Evolutionary conservation across 2,329 filamentous ascomycete genomes (phyloP), one percentile per base, ranked within the genome.

Genomic region (Westerdykella ornata): DNA sequence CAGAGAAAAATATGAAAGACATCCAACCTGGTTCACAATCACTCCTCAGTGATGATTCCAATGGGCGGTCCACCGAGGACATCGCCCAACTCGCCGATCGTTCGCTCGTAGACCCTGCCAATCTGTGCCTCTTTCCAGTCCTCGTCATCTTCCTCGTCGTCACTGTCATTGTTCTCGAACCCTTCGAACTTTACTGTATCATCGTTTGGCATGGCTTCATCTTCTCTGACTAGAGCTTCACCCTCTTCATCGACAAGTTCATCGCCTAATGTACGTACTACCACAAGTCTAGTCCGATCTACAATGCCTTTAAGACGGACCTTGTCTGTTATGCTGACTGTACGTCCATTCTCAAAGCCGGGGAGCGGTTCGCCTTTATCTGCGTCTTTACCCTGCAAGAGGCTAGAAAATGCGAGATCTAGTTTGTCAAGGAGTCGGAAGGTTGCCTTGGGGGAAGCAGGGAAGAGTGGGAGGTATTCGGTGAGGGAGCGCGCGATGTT

Each of bases 241-340:
- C 59, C 58, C n/a, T 57, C 56, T 1, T 50, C 57, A 6, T 60
- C 56, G 2, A 66, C 65, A 33, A 33, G n/a, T 3, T n/a, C 30
- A 15, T 33, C 30, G n/a, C 30, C 30, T 33, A 33, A 33, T 15
- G 30, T 75, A 44, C 85, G 80, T 1, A 88, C 78, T 43, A 90
- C 78, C 4, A 79, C 65, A 6, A 88, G 68, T 18, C 89, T 75
- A 13, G 84, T 85, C 49, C 82, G 77, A 59, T 94, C 85, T 0
- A 88, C 85, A 20, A 94, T 70, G 56, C 85, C 86, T 58, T 85
- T 84, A 49, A 89, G 84, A 31, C 90, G 78, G 6, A 97, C 88
- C 74, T 92, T 94, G 62, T 96, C 88, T 1, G 85, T 90, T 14
- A 81, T 88, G 71, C 86, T 82, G 1, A 86, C 83, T 7, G 68